Evolutionary conservation across 169 alveolate genomes (phyloP), one percentile per base, ranked within the genome.

Genomic region (Plasmodium gonderi): DNA sequence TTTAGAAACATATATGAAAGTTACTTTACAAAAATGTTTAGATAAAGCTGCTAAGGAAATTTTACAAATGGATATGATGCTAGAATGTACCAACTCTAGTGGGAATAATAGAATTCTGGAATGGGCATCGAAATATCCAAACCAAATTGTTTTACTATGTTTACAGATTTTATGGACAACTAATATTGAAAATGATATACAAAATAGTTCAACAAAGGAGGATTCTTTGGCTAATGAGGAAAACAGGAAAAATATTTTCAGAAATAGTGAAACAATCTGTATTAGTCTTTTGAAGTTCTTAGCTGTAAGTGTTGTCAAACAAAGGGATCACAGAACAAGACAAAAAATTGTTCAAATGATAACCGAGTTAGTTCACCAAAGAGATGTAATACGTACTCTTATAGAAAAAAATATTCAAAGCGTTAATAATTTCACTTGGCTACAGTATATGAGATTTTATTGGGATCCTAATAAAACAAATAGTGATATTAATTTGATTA

Each of bases 341-440:
- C 96, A 97, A 90, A 98, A 98, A 82, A 97, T 96, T 79, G 99
- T 98, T 75, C 97, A 98, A 80, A 94, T 98, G 83, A 98, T 98
- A 68, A 98, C 99, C 0, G 99, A 98, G 81, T 95, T 98, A 38
- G 99, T 99, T 3, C 99, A 98, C 92, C 98, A 98, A 91, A 97
- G 99, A 93, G 99, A 99, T 93, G 99, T 98, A 12, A 96, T 98
- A 47, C 95, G 98, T 78, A 85, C 92, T 38, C 78, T 98, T 23
- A 94, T 93, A 79, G 85, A 82, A 8, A 94, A 92, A 36, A 78
- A 89, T 38, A 91, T 93, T 26, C 29, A n/a, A 26, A 76, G 90
- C 42, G 69, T 78, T 40, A 94, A 95, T 54, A 98, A 98, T 72
- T 98, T 98, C 92, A 93, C 96, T 11, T 99, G 99, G 99, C 96